Evolutionary conservation across 768 basidiomycete species (phyloP).

Genomic region (Lactifluus piperatus): DNA sequence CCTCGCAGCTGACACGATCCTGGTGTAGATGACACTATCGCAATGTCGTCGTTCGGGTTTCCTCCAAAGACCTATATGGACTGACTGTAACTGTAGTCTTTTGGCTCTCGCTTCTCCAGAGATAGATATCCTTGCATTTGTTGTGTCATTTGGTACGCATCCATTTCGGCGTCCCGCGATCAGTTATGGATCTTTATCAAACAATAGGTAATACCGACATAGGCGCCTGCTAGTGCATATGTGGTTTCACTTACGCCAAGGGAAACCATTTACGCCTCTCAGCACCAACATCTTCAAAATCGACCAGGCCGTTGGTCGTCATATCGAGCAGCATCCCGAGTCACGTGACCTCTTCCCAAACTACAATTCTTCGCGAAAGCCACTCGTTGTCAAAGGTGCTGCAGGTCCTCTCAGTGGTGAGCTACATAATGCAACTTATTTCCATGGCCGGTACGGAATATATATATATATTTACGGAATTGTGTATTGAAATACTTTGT

Average conservation of each 20-base stretch:
- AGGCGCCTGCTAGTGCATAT: constrained; percentile 50
- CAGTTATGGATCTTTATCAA: not conserved
- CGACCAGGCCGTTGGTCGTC: constrained; percentile 56
- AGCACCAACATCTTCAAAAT: constrained; percentile 71
- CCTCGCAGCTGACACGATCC: constrained; percentile 77
- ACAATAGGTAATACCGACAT: constrained; percentile 62
- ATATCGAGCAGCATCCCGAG: constrained; percentile 47
- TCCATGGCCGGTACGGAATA: constrained; percentile 68
- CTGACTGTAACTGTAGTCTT: constrained; percentile 37
- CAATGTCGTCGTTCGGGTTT: constrained; percentile 46
- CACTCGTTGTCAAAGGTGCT: constrained; percentile 58
- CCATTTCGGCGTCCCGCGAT: not conserved
- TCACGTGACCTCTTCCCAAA: constrained; percentile 53
- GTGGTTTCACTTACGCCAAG: not conserved
- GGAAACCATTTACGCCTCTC: not conserved
- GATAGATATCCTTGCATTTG: constrained; percentile 66
- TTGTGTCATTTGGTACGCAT: constrained; percentile 62
- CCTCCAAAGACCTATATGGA: not conserved
- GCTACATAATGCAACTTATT: constrained; percentile 70
- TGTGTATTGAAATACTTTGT: constrained; percentile 28
- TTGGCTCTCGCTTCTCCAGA: constrained; percentile 79
- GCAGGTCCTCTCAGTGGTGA: constrained; percentile 62
- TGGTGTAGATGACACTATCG: constrained; percentile 75
- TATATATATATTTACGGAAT: not conserved
- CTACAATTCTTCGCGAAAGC: constrained; percentile 41